Evolutionary conservation across 2,329 filamentous ascomycete genomes (phyloP).

Genomic region (Catunica adiposa): DNA sequence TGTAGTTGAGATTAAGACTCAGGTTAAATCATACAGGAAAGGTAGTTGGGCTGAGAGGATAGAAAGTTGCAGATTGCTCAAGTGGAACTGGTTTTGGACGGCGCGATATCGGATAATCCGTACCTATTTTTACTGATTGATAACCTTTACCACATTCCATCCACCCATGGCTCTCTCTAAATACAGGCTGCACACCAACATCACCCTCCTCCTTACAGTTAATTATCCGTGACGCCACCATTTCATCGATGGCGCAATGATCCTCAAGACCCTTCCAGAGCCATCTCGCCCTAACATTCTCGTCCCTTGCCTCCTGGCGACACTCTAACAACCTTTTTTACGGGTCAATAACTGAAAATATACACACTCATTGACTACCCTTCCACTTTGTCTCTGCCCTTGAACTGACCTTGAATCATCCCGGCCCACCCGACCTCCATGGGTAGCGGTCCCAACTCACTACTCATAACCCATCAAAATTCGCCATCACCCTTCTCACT

Average conservation of each 20-base stretch:
- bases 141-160: conserved; percentile 2
- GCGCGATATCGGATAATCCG: conserved; percentile 7
- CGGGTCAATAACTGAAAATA: no score
- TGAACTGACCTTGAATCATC: no score
- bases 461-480: no score
- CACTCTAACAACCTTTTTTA: not conserved
- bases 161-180: not conserved
- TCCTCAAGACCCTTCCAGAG: not conserved
- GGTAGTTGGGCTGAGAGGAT: no score
- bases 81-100: not conserved
- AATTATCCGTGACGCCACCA: conserved; percentile 6
- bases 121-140: conserved; percentile 7
- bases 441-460: no score
- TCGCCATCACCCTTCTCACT: no score
- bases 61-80: not conserved
- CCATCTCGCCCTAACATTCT: not conserved
- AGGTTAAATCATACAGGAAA: no score
- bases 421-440: no score
- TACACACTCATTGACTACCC: no score
- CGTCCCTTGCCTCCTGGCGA: not conserved
- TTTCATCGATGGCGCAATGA: conserved; percentile 8
- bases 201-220: not conserved
- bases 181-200: not conserved
- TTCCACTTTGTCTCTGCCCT: no score
- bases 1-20: no score